phyloP scores from a whole-genome alignment of 345 rosid species.

The Cardiospermum halicacabum region DNA sequence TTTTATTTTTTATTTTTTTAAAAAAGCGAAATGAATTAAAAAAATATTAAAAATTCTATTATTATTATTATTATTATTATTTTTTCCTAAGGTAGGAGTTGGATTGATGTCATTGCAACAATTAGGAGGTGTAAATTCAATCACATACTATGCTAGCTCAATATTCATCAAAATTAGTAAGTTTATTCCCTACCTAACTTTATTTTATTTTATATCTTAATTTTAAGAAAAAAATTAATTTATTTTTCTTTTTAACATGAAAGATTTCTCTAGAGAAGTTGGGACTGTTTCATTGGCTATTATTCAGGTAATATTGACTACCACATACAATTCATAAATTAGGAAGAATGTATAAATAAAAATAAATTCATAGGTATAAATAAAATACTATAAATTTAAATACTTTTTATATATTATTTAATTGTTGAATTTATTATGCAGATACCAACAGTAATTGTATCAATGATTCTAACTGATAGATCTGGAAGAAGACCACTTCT shows the following conservation, averaged over 20 bases:
- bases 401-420: too few species aligned
- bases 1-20: too few species aligned
- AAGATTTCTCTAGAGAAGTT: conserved; percentile 9
- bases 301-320: background rate
- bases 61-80: too few species aligned
- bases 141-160: conserved; percentile 40
- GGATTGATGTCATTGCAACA: conserved; percentile 46
- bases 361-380: too few species aligned
- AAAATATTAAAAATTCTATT: too few species aligned
- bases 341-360: too few species aligned
- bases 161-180: conserved; percentile 45
- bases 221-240: too few species aligned
- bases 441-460: conserved; percentile 10
- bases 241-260: background rate
- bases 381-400: too few species aligned
- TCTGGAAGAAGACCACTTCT: conserved; percentile 32
- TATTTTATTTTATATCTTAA: too few species aligned
- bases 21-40: too few species aligned
- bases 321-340: too few species aligned
- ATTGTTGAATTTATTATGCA: conserved; percentile 1
- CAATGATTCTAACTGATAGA: conserved; percentile 20
- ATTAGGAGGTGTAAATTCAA: conserved; percentile 34
- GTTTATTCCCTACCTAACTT: background rate
- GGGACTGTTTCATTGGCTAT: conserved; percentile 4
- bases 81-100: conserved; percentile 22